phyloP scores from a whole-genome alignment of 2,329 filamentous ascomycete genomes.

The Metarhizium guizhouense region DNA sequence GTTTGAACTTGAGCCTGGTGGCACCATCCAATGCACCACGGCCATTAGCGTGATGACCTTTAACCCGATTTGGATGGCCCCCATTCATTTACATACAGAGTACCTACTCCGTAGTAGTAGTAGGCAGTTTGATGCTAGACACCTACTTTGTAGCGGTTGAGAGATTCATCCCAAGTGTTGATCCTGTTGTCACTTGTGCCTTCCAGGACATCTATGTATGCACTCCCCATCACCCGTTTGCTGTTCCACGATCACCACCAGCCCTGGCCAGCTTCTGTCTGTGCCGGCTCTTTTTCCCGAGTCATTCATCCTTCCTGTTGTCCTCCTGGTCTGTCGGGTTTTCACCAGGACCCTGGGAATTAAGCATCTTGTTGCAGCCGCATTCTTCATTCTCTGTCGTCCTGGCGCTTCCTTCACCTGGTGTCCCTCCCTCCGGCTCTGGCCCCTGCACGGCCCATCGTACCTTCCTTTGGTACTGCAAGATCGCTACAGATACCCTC shows the following conservation, averaged over 20 bases:
- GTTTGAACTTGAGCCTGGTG: not conserved
- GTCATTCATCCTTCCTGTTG: too few species aligned
- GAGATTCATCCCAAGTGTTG: too few species aligned
- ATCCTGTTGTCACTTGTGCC: too few species aligned
- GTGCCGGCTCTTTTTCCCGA: too few species aligned
- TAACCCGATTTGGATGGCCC: not conserved
- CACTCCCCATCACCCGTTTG: too few species aligned
- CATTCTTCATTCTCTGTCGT: not conserved
- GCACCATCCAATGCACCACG: not conserved
- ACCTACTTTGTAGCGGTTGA: too few species aligned
- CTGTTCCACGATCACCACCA: too few species aligned
- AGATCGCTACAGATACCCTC: constrained; percentile 1
- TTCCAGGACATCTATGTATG: too few species aligned
- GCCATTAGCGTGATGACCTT: not conserved
- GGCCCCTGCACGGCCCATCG: not conserved
- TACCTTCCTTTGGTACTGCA: not conserved
- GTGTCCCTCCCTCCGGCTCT: too few species aligned
- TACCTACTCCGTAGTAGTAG: not conserved
- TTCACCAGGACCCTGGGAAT: not conserved
- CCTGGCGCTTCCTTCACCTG: too few species aligned
- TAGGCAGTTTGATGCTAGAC: too few species aligned
- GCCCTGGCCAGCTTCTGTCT: too few species aligned
- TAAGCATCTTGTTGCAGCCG: not conserved
- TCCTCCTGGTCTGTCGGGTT: not conserved
- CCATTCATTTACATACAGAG: not conserved